Evolutionary conservation across 768 basidiomycete species (phyloP).

Genomic region (Collybia sp.): DNA sequence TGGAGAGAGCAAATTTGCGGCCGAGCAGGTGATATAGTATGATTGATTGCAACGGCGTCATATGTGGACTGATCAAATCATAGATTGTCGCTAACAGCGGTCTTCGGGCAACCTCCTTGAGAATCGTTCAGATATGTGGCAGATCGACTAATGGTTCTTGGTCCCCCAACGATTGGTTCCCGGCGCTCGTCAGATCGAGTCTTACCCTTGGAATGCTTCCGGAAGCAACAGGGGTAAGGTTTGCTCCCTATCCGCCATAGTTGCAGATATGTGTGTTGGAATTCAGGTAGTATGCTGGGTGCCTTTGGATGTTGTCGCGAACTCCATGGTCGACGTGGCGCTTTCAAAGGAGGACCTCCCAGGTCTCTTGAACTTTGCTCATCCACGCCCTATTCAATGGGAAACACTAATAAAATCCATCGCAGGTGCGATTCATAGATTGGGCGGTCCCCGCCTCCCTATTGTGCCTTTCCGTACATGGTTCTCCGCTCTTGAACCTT

Average conservation of each 20-base stretch:
- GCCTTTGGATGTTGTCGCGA: conserved; percentile 27
- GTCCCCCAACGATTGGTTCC: conserved; percentile 30
- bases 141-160: conserved; percentile 28
- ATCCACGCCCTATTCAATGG: conserved; percentile 30
- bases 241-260: neutral
- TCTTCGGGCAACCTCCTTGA: conserved; percentile 6
- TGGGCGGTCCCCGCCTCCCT: conserved; percentile 12
- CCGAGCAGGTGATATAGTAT: conserved; percentile 8
- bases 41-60: neutral
- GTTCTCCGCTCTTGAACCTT: conserved; percentile 20
- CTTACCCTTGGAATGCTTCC: conserved; percentile 13
- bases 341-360: conserved; percentile 14
- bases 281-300: conserved; percentile 28
- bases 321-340: conserved; percentile 25
- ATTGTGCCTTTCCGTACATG: conserved; percentile 22
- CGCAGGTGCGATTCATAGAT: conserved; percentile 7
- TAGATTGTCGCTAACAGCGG: conserved; percentile 15
- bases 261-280: conserved; percentile 4
- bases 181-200: conserved; percentile 28
- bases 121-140: conserved; percentile 33
- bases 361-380: conserved; percentile 28
- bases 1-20: conserved; percentile 14
- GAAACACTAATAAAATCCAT: conserved; percentile 17
- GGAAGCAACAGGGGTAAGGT: neutral
- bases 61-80: neutral